Evolutionary conservation across 352 stramenopile species (phyloP).

Genomic region (Halophytophthora batemanensis): DNA sequence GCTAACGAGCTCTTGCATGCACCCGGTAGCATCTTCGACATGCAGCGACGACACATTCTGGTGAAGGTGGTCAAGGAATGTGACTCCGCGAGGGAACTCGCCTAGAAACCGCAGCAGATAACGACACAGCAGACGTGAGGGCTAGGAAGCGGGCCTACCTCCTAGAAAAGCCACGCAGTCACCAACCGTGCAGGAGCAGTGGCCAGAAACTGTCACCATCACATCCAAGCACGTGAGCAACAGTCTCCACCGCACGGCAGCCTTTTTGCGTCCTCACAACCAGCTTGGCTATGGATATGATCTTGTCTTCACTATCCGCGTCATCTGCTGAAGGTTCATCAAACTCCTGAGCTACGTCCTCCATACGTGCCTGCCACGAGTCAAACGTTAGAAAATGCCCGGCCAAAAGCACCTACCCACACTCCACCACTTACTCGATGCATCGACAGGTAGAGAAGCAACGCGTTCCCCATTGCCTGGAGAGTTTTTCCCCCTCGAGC

Average conservation of each 20-base stretch:
- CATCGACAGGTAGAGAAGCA: slow-evolving; percentile 43
- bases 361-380: slow-evolving; percentile 15
- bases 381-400: slow-evolving; percentile 3
- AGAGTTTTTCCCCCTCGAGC: slow-evolving; percentile 57
- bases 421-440: slow-evolving; percentile 40
- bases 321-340: slow-evolving; percentile 5
- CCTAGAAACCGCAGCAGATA: slow-evolving; percentile 8
- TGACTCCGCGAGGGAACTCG: slow-evolving; percentile 51
- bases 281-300: slow-evolving; percentile 29
- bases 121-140: slow-evolving; percentile 9
- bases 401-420: neutral
- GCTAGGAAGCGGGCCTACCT: neutral
- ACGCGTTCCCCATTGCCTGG: slow-evolving; percentile 52
- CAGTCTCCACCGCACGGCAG: slow-evolving; percentile 23
- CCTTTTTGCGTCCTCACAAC: slow-evolving; percentile 34
- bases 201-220: slow-evolving; percentile 35
- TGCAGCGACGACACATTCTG: slow-evolving; percentile 28
- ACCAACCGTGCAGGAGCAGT: slow-evolving; percentile 36
- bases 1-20: slow-evolving; percentile 26
- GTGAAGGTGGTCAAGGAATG: slow-evolving; percentile 48
- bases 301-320: slow-evolving; percentile 8
- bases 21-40: slow-evolving; percentile 32
- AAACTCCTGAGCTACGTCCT: slow-evolving; percentile 21
- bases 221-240: slow-evolving; percentile 32
- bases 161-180: neutral